Conservation (phyloP, 495 filamentous ascomycete species). For the Saxispiralis lemnorum region DNA sequence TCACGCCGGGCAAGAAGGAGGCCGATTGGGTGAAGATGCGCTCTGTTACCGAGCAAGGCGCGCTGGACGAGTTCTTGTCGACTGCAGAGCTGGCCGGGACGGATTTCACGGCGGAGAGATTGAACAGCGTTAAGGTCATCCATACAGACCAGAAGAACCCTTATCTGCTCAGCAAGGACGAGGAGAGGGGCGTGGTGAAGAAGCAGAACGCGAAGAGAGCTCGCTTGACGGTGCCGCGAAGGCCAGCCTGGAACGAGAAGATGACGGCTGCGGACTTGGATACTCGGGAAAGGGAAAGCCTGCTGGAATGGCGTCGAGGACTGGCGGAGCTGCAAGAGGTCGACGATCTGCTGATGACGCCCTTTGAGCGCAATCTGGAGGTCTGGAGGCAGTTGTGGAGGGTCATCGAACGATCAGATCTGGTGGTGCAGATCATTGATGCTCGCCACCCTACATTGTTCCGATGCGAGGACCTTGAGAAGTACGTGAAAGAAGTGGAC, state of each 20-base stretch:
- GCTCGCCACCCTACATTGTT: slow-evolving; percentile 89
- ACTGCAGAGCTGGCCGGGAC: slow-evolving; percentile 93
- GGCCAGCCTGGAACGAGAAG: slow-evolving; percentile 68
- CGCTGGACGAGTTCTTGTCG: slow-evolving; percentile 68
- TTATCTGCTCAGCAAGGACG: slow-evolving; percentile 72
- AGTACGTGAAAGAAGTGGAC: slow-evolving; percentile 85
- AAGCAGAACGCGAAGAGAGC: slow-evolving; percentile 68
- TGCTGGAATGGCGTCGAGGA: slow-evolving; percentile 78
- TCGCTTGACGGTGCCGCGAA: slow-evolving; percentile 71
- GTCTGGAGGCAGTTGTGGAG: slow-evolving; percentile 98
- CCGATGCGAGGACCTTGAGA: slow-evolving; percentile 80
- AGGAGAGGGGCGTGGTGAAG: slow-evolving; percentile 56
- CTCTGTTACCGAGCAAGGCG: slow-evolving; percentile 90
- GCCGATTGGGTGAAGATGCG: slow-evolving; percentile 91
- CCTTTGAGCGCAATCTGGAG: slow-evolving; percentile 93
- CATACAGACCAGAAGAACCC: slow-evolving; percentile 90
- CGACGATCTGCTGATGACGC: slow-evolving; percentile 89
- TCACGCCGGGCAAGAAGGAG: slow-evolving; percentile 43
- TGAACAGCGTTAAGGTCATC: slow-evolving; percentile 97
- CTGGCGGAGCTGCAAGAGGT: slow-evolving; percentile 84
- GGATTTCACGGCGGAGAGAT: slow-evolving; percentile 97
- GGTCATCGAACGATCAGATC: slow-evolving; percentile 89
- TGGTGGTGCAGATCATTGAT: slow-evolving; percentile 97
- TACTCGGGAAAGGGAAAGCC: slow-evolving; percentile 54
- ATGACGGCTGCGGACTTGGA: slow-evolving; percentile 77